Base-by-base conservation (phyloP, 495 filamentous ascomycete genomes). In the Tuber brumale region DNA sequence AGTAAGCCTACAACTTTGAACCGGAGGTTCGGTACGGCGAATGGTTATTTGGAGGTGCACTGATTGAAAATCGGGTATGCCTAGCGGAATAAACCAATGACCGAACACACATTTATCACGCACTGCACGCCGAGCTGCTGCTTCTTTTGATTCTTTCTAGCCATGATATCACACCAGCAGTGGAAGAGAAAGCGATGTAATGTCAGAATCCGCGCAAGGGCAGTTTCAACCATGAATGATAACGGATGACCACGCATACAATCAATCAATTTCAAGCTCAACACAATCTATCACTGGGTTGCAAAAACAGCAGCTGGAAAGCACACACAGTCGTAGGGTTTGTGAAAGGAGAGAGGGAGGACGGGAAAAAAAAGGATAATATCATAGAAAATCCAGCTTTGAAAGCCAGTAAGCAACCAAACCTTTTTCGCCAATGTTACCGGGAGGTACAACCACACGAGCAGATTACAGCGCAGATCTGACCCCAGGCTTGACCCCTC, bases 401-500 rank as follows among this genome's bases (percentile, higher is more conserved):
- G 35, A 66, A 6, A 66, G 27, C 57, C 18, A 66, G 57, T 57
- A n/a, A 57, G 27, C 27, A 35, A 66, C 57, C 12, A 35, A 35
- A 35, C 57, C 18, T 66, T 66, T 66, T 0, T 66, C 27, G 18
- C 27, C 14, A 35, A 35, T 66, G 35, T 35, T 66, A 27, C 27
- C 27, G 16, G 12, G 4, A 18, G 10, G 4, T 66, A 66, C 16
- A 35, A 66, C 57, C 57, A 18, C 57, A 35, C 4, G 57, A 35
- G n/a, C 1, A 35, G 57, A 66, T 6, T 18, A 31, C 27, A 35
- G 35, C 12, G 27, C 14, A 7, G 57, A 66, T 35, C 12, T 4
- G 1, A 27, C 57, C 57, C 18, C n/a, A 72, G 77, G 86, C 79
- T 88, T 74, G 94, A 83, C 42, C 83, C 88, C 39, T 94, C 93